Evolutionary conservation across 805 yeast species (phyloP), one percentile per base, ranked within the genome.

Genomic region (Barnettozyma vustinii): DNA sequence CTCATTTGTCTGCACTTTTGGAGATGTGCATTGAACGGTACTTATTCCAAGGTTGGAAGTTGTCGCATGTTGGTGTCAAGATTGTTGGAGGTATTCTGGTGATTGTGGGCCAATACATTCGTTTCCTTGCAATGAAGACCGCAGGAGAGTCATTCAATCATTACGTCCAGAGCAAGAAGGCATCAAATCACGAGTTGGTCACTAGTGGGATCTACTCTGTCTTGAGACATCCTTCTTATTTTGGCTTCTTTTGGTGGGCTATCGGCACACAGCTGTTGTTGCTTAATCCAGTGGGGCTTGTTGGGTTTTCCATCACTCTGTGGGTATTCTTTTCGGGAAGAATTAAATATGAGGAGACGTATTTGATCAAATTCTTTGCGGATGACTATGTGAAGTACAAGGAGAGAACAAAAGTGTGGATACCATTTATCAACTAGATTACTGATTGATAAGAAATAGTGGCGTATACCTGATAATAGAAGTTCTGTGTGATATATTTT

Each of bases 191-290:
- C 63, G 66, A 56, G 9, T 71, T 94, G 40, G 83, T 94, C 12
- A 87, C 88, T 0, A 56, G 66, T 10, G 98, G 97, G 0, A 69
- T 92, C 3, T 94, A 92, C 64, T 50, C 72, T 1, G 54, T 66
- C 23, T 67, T 79, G 15, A 74, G 99, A 52, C 99, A 94, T 64
- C 99, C 99, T 7, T 83, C 95, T 43, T 94, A 94, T 66, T 76
- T 81, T 37, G 99, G 97, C 0, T 94, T 86, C 64, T 91, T 81
- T 61, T 81, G 89, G 79, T 94, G 98, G 97, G 92, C 95, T 13
- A 55, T 91, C 4, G 97, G 97, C 0, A 74, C 89, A 1, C 96
- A 92, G 62, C 21, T 94, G 42, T 54, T 84, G 51, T 65, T 92
- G 49, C 66, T 80, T 41, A 94, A 90, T 66, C 81, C 86, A 7